These are phyloP conservation scores for Allomyces arbusculus DNA, from an alignment of 192 early-diverging fungal genomes.

Conservation along the genomic window DNA sequence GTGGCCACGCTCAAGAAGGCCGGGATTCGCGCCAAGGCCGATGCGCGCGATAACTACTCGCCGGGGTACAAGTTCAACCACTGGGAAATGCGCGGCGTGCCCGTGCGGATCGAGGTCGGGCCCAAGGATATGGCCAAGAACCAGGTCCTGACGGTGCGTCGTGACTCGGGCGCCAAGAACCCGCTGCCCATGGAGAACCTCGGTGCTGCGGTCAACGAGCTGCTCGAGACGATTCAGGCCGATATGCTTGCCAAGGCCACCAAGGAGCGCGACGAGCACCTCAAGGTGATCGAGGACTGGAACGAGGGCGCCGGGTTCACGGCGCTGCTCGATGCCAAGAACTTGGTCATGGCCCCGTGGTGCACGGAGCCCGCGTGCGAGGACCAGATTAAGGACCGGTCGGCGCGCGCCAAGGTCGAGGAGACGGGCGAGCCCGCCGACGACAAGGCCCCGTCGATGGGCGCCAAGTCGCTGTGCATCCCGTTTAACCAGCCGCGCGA, in stretches of 20 bases:
- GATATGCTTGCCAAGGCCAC: constrained; percentile 83
- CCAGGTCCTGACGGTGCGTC: constrained; percentile 54
- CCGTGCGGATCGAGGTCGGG: constrained; percentile 88
- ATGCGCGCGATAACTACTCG: constrained; percentile 64
- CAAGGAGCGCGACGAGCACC: constrained; percentile 43
- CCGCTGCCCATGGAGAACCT: constrained; percentile 42
- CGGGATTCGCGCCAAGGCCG: constrained; percentile 60
- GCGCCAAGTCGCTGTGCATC: constrained; percentile 96
- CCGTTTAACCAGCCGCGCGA: constrained; percentile 83
- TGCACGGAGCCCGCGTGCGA: constrained; percentile 81
- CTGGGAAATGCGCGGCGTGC: constrained; percentile 96
- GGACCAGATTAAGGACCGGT: constrained; percentile 87
- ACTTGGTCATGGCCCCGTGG: constrained; percentile 80
- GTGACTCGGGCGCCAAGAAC: constrained; percentile 48
- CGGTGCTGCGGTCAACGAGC: constrained; percentile 26
- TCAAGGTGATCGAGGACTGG: constrained; percentile 67
- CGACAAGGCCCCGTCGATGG: constrained; percentile 97
- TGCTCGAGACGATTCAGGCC: constrained; percentile 59
- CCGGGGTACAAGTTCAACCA: constrained; percentile 98
- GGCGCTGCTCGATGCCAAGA: constrained; percentile 67
- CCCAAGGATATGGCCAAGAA: constrained; percentile 79
- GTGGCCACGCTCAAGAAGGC: constrained; percentile 39
- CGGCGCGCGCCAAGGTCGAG: constrained; percentile 40
- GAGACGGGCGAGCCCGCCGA: constrained; percentile 57
- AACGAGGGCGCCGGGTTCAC: constrained; percentile 56